These are phyloP conservation scores for Candida maris DNA, from an alignment of 805 yeast genomes.

Conservation along the genomic window DNA sequence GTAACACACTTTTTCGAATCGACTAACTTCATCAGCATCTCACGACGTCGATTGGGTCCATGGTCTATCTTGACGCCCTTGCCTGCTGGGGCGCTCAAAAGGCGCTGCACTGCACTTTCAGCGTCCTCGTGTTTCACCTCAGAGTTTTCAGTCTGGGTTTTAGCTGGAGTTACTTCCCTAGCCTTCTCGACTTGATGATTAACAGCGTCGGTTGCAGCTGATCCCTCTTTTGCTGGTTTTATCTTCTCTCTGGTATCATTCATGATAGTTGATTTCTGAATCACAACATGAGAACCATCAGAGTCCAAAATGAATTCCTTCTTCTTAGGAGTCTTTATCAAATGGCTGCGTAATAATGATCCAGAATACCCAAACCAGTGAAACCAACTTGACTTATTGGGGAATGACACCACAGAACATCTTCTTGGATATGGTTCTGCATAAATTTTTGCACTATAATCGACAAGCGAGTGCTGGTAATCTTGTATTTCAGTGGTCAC, in stretches of 20 bases:
- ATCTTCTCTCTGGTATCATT: neutral
- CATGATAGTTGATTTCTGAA: constrained; percentile 3
- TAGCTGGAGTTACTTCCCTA: no score
- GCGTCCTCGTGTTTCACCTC: constrained; percentile 4
- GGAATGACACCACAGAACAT: constrained; percentile 7
- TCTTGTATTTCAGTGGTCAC: constrained; percentile 1
- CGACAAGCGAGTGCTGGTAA: constrained; percentile 10
- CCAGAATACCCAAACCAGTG: constrained; percentile 19
- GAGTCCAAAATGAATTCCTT: constrained; percentile 8
- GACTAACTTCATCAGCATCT: constrained; percentile 34
- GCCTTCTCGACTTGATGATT: constrained; percentile 4
- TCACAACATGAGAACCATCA: constrained; percentile 5
- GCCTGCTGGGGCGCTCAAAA: neutral
- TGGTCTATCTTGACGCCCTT: constrained; percentile 15
- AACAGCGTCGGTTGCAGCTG: constrained; percentile 1
- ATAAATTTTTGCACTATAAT: constrained; percentile 12
- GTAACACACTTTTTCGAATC: constrained; percentile 44
- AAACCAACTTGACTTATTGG: constrained; percentile 7
- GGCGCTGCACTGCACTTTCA: constrained; percentile 1
- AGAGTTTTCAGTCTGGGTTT: neutral
- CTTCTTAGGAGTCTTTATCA: constrained; percentile 5
- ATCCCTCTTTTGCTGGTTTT: neutral
- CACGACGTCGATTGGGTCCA: constrained; percentile 27
- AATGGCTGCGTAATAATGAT: constrained; percentile 4
- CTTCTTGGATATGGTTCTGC: constrained; percentile 10